A percentile compares a stretch with the other conserved stretches of the same genome.
Conservation (phyloP, 2,329 filamentous ascomycete genomes). For the Pseudogymnoascus pannorum region DNA sequence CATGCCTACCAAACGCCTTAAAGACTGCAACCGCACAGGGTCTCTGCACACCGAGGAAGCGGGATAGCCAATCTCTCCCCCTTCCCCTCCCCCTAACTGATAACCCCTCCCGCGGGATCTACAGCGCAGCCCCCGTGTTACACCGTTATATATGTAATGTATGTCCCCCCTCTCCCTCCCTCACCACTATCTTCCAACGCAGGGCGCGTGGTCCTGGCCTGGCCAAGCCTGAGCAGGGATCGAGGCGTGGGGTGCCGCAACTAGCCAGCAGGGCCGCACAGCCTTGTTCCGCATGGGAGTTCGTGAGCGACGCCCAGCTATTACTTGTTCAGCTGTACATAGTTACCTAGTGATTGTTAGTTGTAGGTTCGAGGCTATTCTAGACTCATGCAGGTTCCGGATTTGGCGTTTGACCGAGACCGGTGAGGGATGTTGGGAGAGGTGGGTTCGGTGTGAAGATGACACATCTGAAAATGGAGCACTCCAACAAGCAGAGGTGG, state of each 20-base stretch:
- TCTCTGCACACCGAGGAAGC: not conserved
- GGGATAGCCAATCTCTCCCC: not conserved
- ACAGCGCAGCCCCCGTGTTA: conserved; percentile 5
- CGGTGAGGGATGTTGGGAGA: not conserved
- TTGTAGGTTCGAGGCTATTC: not conserved
- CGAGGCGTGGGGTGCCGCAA: not conserved
- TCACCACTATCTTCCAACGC: too few relatives aligned
- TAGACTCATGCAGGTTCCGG: not conserved
- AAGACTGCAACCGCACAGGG: not conserved
- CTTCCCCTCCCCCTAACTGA: not conserved
- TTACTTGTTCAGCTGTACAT: conserved; percentile 36
- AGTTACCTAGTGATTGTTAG: conserved; percentile 33
- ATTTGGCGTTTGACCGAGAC: not conserved
- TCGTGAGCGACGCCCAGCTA: conserved; percentile 9
- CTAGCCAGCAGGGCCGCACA: not conserved
- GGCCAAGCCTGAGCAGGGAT: not conserved
- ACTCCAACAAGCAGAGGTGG: not conserved
- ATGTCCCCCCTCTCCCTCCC: not conserved
- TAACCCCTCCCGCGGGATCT: not conserved
- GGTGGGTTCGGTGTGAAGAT: not conserved
- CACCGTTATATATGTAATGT: not conserved
- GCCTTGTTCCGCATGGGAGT: not conserved
- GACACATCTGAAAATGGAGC: not conserved
- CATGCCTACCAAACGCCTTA: not conserved
- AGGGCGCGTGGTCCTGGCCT: not conserved